Evolutionary conservation across 331 rosid genomes (phyloP), one percentile per base, ranked within the genome.

Genomic region (Quercus lobata): DNA sequence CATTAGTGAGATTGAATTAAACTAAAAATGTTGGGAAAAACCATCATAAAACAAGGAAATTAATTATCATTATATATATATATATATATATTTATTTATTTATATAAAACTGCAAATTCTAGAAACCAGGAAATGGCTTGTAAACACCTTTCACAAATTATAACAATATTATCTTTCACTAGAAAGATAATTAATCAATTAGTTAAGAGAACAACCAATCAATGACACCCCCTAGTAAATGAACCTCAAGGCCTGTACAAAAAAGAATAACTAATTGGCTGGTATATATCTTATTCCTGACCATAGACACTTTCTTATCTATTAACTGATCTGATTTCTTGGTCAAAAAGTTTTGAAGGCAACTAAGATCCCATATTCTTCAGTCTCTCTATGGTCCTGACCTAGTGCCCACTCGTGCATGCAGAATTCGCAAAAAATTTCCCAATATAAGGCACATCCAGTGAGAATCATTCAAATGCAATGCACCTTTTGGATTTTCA

Each of bases 31-130:
- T 56, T 60, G 27, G 62, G 54, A 14, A 65, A 49, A 18, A 56
- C 72, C n/a, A 32, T 61, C 54, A 73, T 30, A 73, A 16, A 63
- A 55, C 66, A 53, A 65, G 56, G 77, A 46, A 54, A 70, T 75
- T 77, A n/a, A 71, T 69, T 56, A 80, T 78, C 71, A 71, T 14
- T 65, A 74, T 57, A 37, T 41, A 41, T 41, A 41, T 41, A 37
- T 37, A 37, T 37, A 37, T 37, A 35, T 6, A 34, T 34, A 34
- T 61, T 5, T 35, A 35, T 61, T 15, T 49, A 49, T 49, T 12
- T 49, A 49, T 49, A 49, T 49, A 49, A 44, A 49, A 57, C 35
- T 49, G 52, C 1, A 52, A 62, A 60, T 75, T 37, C 62, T 32
- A 76, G 14, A 69, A 44, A 71, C n/a, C 37, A 62, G 71, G 37